phyloP scores from a whole-genome alignment of 1,284 basidiomycete species.

The Rhodotorula sp. region DNA sequence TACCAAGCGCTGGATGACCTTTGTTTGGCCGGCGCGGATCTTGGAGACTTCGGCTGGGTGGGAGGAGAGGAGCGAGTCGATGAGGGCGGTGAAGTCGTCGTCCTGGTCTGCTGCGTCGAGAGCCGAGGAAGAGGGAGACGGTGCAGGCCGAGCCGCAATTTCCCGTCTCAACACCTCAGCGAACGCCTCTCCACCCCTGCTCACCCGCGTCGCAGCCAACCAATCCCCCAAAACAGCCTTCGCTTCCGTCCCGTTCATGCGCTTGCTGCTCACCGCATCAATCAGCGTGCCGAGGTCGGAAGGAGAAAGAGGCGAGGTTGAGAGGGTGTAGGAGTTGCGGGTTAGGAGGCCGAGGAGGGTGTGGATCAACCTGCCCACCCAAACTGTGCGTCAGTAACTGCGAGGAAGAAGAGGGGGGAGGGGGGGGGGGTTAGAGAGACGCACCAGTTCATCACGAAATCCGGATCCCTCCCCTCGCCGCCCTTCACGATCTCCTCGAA shows the following conservation, averaged over 20 bases:
- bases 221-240: conserved; percentile 44
- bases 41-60: conserved; percentile 64
- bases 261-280: conserved; percentile 59
- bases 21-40: conserved; percentile 68
- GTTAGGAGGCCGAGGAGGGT: conserved; percentile 76
- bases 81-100: conserved; percentile 33
- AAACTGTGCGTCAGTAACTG: too few species aligned
- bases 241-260: conserved; percentile 43
- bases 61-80: conserved; percentile 5
- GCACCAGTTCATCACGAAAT: conserved; percentile 80
- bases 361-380: conserved; percentile 70
- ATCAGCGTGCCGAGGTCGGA: conserved; percentile 72
- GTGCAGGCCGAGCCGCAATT: background rate
- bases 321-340: conserved; percentile 61
- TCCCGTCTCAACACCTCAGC: background rate
- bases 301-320: conserved; percentile 61
- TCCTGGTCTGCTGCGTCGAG: conserved; percentile 35
- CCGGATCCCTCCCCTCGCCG: conserved; percentile 57
- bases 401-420: background rate
- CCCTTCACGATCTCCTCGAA: conserved; percentile 65
- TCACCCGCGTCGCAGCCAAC: conserved; percentile 10
- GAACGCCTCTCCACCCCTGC: background rate
- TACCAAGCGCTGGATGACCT: conserved; percentile 81
- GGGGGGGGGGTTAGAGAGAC: conserved; percentile 34
- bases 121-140: conserved; percentile 26